A percentile compares a stretch with the other conserved stretches of the same genome.
Evolutionary conservation across 768 basidiomycete genomes (phyloP).

Genomic region (Suillus fuscotomentosus): DNA sequence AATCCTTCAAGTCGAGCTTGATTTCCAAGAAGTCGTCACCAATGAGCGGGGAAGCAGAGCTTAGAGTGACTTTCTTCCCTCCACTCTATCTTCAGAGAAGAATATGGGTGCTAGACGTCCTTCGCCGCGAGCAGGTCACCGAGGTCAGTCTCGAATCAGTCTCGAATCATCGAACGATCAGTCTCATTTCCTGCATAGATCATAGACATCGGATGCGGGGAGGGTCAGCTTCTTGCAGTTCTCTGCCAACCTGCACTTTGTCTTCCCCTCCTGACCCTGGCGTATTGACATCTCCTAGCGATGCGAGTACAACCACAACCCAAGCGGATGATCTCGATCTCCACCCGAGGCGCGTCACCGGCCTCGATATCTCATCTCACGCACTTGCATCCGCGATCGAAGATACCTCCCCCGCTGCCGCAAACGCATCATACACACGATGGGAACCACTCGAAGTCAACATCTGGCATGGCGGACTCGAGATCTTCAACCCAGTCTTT

Average conservation of each 20-base stretch:
- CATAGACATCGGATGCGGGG: conserved; percentile 83
- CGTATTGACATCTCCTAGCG: conserved; percentile 22
- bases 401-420: conserved; percentile 41
- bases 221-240: conserved; percentile 68
- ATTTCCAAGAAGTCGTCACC: background rate
- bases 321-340: conserved; percentile 37
- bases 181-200: conserved; percentile 42
- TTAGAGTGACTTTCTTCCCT: conserved; percentile 64
- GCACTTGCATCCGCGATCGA: conserved; percentile 57
- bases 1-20: background rate
- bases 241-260: conserved; percentile 77
- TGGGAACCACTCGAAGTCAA: conserved; percentile 70
- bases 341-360: conserved; percentile 55
- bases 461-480: conserved; percentile 76
- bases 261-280: conserved; percentile 42
- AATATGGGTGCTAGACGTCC: conserved; percentile 66
- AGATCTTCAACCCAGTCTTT: conserved; percentile 65
- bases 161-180: background rate
- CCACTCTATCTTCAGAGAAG: conserved; percentile 66
- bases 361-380: conserved; percentile 60
- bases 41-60: conserved; percentile 21
- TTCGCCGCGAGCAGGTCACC: conserved; percentile 55
- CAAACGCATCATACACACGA: conserved; percentile 38
- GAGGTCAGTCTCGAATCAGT: conserved; percentile 37
- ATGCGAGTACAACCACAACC: conserved; percentile 36